Evolutionary conservation across 495 filamentous ascomycete genomes (phyloP).

Genomic region (Aspergillus biplanus): DNA sequence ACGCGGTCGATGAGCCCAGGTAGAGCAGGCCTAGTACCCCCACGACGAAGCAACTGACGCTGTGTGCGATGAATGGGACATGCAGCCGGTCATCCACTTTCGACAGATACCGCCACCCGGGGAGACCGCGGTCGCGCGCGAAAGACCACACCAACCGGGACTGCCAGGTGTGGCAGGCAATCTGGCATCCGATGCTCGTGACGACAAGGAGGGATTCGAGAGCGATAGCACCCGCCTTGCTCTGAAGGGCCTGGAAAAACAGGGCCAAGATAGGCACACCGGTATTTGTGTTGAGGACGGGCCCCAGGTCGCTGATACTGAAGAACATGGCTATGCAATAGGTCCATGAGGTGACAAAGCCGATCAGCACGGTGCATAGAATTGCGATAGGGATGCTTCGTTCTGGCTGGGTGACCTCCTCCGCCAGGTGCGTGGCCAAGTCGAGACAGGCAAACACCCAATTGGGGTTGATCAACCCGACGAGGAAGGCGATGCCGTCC

Average conservation of each 20-base stretch:
- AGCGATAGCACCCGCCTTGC: constrained; percentile 29
- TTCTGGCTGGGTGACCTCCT: constrained; percentile 31
- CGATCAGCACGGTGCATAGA: constrained; percentile 30
- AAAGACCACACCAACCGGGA: constrained; percentile 47
- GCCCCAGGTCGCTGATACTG: constrained; percentile 27
- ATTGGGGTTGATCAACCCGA: constrained; percentile 34
- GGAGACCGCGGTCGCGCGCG: constrained; percentile 37
- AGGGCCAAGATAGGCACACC: constrained; percentile 29
- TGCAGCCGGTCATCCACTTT: constrained; percentile 23
- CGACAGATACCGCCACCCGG: constrained; percentile 24
- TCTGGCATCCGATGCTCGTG: constrained; percentile 29
- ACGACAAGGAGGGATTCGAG: constrained; percentile 32
- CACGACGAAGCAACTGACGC: constrained; percentile 48
- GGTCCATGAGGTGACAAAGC: constrained; percentile 31
- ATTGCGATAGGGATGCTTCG: constrained; percentile 33
- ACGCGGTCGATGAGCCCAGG: constrained; percentile 47
- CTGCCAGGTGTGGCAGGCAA: constrained; percentile 42
- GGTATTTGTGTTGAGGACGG: constrained; percentile 25
- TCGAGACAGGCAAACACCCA: constrained; percentile 36
- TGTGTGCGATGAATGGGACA: constrained; percentile 45
- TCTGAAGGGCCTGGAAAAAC: constrained; percentile 32
- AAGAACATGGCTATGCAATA: constrained; percentile 36
- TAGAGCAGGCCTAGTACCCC: constrained; percentile 53
- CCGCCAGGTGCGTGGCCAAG: constrained; percentile 35
- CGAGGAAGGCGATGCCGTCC: constrained; percentile 34